Percentiles rank a stretch among this genome's conserved stretches.
These are phyloP conservation scores for Xylaria sp. DNA, from an alignment of 2,329 filamentous ascomycete genomes.

Conservation along the genomic window DNA sequence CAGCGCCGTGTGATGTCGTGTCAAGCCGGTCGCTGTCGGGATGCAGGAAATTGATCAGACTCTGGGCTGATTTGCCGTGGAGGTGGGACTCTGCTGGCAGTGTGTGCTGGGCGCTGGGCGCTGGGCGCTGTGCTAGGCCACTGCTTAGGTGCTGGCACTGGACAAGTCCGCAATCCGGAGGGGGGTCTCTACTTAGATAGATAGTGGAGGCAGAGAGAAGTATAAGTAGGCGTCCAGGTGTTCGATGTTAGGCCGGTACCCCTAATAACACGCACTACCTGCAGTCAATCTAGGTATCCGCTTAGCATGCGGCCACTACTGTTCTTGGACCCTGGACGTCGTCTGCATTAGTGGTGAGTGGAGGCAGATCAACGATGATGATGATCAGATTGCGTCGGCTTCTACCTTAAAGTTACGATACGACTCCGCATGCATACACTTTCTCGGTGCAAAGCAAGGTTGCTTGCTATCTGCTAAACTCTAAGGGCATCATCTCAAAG, in stretches of 20 bases:
- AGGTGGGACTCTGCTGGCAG: slow-evolving; percentile 13
- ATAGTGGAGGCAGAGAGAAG: neutral
- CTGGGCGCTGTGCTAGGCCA: too few relatives aligned
- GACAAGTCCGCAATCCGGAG: neutral
- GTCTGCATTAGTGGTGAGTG: too few relatives aligned
- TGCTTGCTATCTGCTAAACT: too few relatives aligned
- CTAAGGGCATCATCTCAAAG: too few relatives aligned
- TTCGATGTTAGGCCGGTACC: neutral
- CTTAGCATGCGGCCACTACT: neutral
- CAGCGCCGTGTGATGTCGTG: slow-evolving; percentile 28
- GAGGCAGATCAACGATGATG: too few relatives aligned
- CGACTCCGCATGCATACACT: too few relatives aligned
- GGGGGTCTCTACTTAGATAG: neutral
- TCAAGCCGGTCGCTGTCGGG: slow-evolving; percentile 21
- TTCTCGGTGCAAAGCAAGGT: too few relatives aligned
- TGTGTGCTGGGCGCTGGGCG: too few relatives aligned
- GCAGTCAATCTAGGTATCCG: neutral
- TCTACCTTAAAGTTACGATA: too few relatives aligned
- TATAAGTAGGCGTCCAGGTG: neutral
- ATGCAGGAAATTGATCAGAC: slow-evolving; percentile 26
- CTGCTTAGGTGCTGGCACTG: neutral
- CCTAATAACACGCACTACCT: neutral
- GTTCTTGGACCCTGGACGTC: too few relatives aligned
- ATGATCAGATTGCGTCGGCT: too few relatives aligned
- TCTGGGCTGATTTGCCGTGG: slow-evolving; percentile 23